Percentiles rank a stretch among this genome's conserved stretches.
phyloP scores from a whole-genome alignment of 805 yeast species.

The Spathaspora passalidarum region DNA sequence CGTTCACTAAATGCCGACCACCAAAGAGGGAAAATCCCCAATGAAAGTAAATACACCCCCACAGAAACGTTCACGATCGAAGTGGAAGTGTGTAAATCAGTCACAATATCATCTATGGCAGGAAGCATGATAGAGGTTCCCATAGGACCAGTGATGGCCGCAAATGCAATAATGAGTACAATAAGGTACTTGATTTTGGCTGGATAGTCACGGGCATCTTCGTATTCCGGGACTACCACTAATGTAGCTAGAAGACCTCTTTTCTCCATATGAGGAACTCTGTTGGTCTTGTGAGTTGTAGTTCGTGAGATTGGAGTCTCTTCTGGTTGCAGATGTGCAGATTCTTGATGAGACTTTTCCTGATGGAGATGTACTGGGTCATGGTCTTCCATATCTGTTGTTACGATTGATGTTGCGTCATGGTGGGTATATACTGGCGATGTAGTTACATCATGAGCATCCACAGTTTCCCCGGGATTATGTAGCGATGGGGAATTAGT shows the following conservation, averaged over 20 bases:
- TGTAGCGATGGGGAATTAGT: not conserved
- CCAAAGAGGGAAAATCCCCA: constrained; percentile 85
- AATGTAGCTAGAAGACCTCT: constrained; percentile 58
- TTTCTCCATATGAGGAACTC: constrained; percentile 33
- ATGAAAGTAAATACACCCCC: constrained; percentile 69
- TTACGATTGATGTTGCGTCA: not conserved
- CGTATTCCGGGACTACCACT: constrained; percentile 64
- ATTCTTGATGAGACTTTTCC: constrained; percentile 3
- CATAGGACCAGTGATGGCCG: constrained; percentile 84
- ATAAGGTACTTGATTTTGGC: constrained; percentile 46
- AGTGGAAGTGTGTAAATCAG: constrained; percentile 52
- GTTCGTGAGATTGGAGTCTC: not conserved
- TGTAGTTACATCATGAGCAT: not conserved
- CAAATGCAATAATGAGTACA: constrained; percentile 64
- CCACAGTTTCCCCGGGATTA: not conserved
- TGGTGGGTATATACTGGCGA: not conserved
- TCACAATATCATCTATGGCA: constrained; percentile 59
- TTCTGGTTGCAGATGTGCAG: not conserved
- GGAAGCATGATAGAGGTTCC: constrained; percentile 84
- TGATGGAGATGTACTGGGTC: not conserved
- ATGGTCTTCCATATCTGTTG: not conserved
- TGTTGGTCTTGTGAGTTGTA: constrained; percentile 8
- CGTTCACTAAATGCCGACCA: constrained; percentile 81
- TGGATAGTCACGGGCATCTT: constrained; percentile 68
- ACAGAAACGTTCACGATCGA: constrained; percentile 72